phyloP scores from a whole-genome alignment of 1,139 yeast species.

The Hyphopichia wangnamkhiaoensis region DNA sequence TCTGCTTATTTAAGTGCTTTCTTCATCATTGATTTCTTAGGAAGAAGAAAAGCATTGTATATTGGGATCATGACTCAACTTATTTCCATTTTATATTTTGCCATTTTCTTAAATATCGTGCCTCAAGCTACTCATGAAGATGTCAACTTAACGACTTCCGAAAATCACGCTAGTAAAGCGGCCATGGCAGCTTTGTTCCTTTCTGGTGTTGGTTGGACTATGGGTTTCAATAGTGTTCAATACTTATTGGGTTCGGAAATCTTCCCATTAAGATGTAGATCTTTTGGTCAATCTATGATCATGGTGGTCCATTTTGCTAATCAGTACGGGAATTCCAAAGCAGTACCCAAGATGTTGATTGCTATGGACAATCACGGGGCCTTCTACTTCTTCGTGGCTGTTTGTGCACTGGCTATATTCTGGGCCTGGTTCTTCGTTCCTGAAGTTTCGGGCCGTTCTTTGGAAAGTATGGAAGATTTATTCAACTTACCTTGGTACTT shows the following conservation, averaged over 20 bases:
- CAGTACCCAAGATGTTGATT: constrained; percentile 53
- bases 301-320: constrained; percentile 62
- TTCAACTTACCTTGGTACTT: constrained; percentile 61
- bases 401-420: constrained; percentile 38
- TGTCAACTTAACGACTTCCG: constrained; percentile 27
- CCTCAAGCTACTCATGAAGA: constrained; percentile 42
- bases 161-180: constrained; percentile 43
- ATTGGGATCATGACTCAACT: constrained; percentile 39
- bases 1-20: constrained; percentile 49
- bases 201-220: constrained; percentile 61
- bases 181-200: constrained; percentile 56
- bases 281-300: constrained; percentile 53
- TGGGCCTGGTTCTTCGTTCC: constrained; percentile 59
- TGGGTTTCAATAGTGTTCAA: constrained; percentile 63
- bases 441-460: constrained; percentile 53
- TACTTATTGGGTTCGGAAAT: constrained; percentile 61
- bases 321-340: constrained; percentile 63
- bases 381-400: constrained; percentile 53
- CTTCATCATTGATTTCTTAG: constrained; percentile 48
- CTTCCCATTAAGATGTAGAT: constrained; percentile 56
- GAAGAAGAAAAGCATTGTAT: constrained; percentile 44
- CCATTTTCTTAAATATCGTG: constrained; percentile 47
- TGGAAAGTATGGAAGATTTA: constrained; percentile 59
- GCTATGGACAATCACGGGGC: constrained; percentile 53
- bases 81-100: constrained; percentile 37